A percentile compares a stretch with the other conserved stretches of the same genome.
Conservation (phyloP, 352 stramenopile species). For the Phytophthora sp. region DNA sequence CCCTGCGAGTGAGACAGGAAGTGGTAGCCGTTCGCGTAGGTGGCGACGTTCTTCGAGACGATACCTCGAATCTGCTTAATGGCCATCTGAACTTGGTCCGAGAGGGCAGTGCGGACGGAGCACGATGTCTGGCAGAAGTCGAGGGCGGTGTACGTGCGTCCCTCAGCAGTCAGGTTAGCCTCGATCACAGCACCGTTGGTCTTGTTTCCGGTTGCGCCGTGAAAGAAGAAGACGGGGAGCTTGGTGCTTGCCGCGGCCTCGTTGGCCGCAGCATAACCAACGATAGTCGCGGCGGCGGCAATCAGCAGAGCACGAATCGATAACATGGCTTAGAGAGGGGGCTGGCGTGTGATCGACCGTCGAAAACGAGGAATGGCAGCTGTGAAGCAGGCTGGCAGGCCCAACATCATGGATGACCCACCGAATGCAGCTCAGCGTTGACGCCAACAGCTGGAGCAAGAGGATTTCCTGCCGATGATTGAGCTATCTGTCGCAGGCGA, state of each 20-base stretch:
- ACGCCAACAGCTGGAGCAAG: neutral
- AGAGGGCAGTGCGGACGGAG: slow-evolving; percentile 37
- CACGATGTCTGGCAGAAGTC: slow-evolving; percentile 50
- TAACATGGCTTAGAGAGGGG: slow-evolving; percentile 12
- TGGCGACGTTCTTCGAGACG: slow-evolving; percentile 26
- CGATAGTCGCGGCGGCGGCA: slow-evolving; percentile 11
- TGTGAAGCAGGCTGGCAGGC: too few species aligned
- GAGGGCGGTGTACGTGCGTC: slow-evolving; percentile 44
- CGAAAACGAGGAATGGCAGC: slow-evolving; percentile 23
- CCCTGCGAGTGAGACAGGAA: slow-evolving; percentile 61
- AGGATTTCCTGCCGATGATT: slow-evolving; percentile 16
- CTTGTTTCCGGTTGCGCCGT: slow-evolving; percentile 43
- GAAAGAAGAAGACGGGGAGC: slow-evolving; percentile 64
- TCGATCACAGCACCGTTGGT: slow-evolving; percentile 37
- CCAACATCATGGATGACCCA: too few species aligned
- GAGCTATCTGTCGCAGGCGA: slow-evolving; percentile 14
- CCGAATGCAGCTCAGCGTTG: slow-evolving; percentile 4
- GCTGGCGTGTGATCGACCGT: slow-evolving; percentile 2
- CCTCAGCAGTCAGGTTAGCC: slow-evolving; percentile 42
- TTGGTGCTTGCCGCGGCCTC: slow-evolving; percentile 12
- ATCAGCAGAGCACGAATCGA: slow-evolving; percentile 20
- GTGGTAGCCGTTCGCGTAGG: slow-evolving; percentile 54
- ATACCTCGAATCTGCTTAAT: slow-evolving; percentile 50
- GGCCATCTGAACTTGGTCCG: slow-evolving; percentile 47
- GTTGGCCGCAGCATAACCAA: slow-evolving; percentile 10